Conservation (phyloP, 208 protist species). For the Trypanosoma cruzi region DNA sequence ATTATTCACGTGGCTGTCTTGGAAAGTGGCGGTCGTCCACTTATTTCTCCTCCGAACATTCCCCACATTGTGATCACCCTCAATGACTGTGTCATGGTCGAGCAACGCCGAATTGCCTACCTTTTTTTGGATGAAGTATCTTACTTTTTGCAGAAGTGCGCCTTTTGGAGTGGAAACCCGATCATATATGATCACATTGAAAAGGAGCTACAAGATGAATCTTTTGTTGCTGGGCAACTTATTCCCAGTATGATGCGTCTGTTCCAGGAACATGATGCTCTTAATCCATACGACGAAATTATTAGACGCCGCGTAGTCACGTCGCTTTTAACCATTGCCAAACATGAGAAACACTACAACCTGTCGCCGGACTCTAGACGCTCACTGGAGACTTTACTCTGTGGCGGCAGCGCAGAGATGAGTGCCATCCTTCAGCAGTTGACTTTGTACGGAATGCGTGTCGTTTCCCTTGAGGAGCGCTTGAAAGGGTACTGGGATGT, state of each 20-base stretch:
- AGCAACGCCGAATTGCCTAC: slow-evolving; percentile 78
- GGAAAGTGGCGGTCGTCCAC: slow-evolving; percentile 68
- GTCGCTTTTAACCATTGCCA: slow-evolving; percentile 57
- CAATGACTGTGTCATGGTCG: slow-evolving; percentile 81
- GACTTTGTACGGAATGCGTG: slow-evolving; percentile 12
- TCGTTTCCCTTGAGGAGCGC: slow-evolving; percentile 41
- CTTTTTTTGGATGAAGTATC: slow-evolving; percentile 91
- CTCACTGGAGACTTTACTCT: slow-evolving; percentile 45
- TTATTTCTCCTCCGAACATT: slow-evolving; percentile 87
- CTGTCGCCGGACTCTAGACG: slow-evolving; percentile 44
- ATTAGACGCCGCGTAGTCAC: slow-evolving; percentile 57
- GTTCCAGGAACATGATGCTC: slow-evolving; percentile 43
- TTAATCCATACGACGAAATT: slow-evolving; percentile 40
- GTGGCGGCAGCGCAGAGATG: slow-evolving; percentile 45
- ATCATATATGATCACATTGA: slow-evolving; percentile 88
- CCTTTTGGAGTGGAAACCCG: slow-evolving; percentile 65
- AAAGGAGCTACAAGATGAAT: slow-evolving; percentile 77
- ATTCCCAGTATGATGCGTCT: slow-evolving; percentile 70
- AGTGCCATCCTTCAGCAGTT: slow-evolving; percentile 34
- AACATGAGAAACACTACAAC: slow-evolving; percentile 70
- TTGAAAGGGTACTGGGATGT: slow-evolving; percentile 66
- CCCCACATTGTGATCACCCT: slow-evolving; percentile 75
- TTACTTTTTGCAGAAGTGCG: slow-evolving; percentile 84
- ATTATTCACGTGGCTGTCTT: slow-evolving; percentile 77
- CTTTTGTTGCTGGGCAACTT: slow-evolving; percentile 63